phyloP scores from a whole-genome alignment of 1,284 basidiomycete species.

The Ceratobasidium sp. region DNA sequence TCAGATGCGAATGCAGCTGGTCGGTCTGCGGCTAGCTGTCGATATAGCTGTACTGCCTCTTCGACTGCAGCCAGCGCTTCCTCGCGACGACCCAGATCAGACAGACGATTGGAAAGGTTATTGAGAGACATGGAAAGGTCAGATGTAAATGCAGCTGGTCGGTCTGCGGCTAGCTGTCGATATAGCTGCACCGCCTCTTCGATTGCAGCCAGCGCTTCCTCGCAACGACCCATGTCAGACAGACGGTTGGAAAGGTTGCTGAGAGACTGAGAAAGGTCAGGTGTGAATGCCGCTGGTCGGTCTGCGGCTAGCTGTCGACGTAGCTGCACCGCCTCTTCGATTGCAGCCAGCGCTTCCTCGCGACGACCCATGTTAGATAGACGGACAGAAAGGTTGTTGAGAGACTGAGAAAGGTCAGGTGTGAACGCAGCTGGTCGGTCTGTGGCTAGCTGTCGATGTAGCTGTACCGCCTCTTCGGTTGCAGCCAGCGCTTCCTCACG shows the following conservation, averaged over 20 bases:
- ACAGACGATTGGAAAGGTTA: constrained; percentile 14
- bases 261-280: background rate
- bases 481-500: background rate
- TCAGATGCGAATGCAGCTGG: no score
- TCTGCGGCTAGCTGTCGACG: background rate
- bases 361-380: background rate
- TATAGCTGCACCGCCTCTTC: background rate
- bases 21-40: no score
- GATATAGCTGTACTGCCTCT: constrained; percentile 2
- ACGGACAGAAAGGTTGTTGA: background rate
- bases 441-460: background rate
- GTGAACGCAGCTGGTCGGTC: background rate
- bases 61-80: constrained; percentile 17
- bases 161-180: no score
- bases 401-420: background rate
- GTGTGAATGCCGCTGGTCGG: no score
- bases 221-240: background rate
- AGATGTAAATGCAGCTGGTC: background rate
- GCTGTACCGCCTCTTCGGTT: background rate
- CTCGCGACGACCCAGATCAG: background rate
- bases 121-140: constrained; percentile 3
- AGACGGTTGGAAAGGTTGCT: background rate
- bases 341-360: background rate
- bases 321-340: background rate
- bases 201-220: constrained; percentile 5